Evolutionary conservation across 176 grass and related monocot genomes (phyloP).

Genomic region (Eragrostis nindensis): DNA sequence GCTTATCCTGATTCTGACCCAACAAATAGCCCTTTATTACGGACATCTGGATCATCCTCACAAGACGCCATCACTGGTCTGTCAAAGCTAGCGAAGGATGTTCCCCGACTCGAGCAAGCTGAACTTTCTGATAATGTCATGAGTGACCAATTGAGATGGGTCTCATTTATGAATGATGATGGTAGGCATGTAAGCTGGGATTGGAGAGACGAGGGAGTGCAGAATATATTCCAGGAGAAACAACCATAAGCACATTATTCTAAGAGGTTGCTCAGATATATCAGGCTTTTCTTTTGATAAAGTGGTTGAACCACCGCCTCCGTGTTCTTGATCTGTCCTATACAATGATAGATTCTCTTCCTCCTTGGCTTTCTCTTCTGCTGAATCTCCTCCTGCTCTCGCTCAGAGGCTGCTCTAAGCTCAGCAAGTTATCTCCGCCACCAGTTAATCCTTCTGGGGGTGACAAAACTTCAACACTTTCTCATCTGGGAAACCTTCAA

Average conservation of each 20-base stretch:
- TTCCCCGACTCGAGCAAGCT: background rate
- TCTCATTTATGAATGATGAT: constrained; percentile 3
- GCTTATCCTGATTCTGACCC: background rate
- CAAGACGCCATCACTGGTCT: background rate
- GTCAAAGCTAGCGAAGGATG: background rate
- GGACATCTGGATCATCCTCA: too few relatives aligned
- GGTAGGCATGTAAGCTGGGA: background rate
- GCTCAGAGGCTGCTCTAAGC: background rate
- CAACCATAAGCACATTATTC: too few relatives aligned
- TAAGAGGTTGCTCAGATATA: too few relatives aligned
- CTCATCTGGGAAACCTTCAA: background rate
- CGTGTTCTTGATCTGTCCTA: too few relatives aligned
- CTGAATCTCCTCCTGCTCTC: background rate
- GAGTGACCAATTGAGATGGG: background rate
- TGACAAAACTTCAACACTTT: background rate
- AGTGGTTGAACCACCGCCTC: too few relatives aligned
- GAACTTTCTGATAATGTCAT: background rate
- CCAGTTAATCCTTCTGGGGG: background rate
- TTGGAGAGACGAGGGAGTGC: background rate
- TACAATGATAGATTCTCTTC: too few relatives aligned
- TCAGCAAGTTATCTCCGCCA: background rate
- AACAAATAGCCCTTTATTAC: background rate
- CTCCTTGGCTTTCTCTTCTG: background rate
- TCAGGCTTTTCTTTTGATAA: too few relatives aligned
- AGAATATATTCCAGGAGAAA: too few relatives aligned